Percentiles rank a stretch among this genome's conserved stretches.
These are phyloP conservation scores for Chamaecyparis obtusa DNA, from an alignment of 75 land plant species.

Conservation along the genomic window DNA sequence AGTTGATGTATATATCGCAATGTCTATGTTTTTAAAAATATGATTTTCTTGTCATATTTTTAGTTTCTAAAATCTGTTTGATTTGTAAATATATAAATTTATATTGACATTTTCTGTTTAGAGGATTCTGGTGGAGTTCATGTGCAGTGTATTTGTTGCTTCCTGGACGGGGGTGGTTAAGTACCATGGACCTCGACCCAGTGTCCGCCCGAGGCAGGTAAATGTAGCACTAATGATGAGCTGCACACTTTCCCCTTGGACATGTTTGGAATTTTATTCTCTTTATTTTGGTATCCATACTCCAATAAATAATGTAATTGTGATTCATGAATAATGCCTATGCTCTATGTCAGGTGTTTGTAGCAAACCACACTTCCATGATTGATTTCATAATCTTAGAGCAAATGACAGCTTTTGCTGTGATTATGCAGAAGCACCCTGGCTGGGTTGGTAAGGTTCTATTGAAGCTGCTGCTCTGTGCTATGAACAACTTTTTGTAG, in stretches of 20 bases:
- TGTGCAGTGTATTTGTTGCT: conserved; percentile 93
- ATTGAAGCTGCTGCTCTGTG: neutral
- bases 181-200: conserved; percentile 98
- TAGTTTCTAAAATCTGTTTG: neutral
- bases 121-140: conserved; percentile 84
- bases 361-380: conserved; percentile 98
- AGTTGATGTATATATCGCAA: no score
- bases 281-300: neutral
- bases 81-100: neutral
- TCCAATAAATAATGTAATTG: neutral
- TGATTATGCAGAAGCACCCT: conserved; percentile 98
- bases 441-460: conserved; percentile 96
- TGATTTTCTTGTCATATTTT: neutral
- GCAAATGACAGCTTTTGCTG: conserved; percentile 99
- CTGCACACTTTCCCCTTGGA: neutral
- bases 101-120: conserved; percentile 23
- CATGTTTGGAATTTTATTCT: neutral
- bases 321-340: neutral
- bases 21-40: neutral
- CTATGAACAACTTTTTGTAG: neutral
- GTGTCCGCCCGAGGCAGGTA: conserved; percentile 92
- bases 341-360: conserved; percentile 75
- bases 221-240: neutral
- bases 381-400: conserved; percentile 95
- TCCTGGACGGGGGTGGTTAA: conserved; percentile 99